Evolutionary conservation across 2,329 filamentous ascomycete genomes (phyloP), one percentile per base, ranked within the genome.

Genomic region (Pyricularia sp.): DNA sequence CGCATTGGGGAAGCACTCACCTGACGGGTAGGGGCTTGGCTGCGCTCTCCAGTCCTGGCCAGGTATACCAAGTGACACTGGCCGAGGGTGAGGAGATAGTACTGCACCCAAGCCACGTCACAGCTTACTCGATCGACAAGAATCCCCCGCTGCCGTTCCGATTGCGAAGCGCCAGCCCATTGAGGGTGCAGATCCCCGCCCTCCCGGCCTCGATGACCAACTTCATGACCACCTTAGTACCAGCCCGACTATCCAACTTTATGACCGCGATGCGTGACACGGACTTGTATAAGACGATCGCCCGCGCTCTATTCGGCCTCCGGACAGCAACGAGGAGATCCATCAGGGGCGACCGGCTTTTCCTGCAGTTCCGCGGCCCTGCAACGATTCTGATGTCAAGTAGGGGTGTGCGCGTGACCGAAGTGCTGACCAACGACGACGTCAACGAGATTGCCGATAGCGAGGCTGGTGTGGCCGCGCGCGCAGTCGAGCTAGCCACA

Each of bases 301-400:
- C 87, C 57, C 81, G 82, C n/a, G 72, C 85, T 33, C 75, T 89
- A 8, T 90, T 89, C 75, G 84, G 78, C 49, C 69, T 96, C 24
- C 85, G 91, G 66, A 96, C 92, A 0, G 87, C 88, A 78, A 81
- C 88, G 57, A 84, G 93, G 66, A 84, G 90, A 71, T 90, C 90
- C 1, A 89, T 99, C 65, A 97, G 92, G 91, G 94, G 94, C 26
- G 94, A 99, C 73, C 80, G 93, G 76, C 80, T 97, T 30, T 97
- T 97, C 76, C 79, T 99, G 35, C 89, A 90, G 72, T 97, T 99
- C 73, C 84, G 88, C 65, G 94, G 94, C 0, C 94, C 94, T 1
- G 85, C 84, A 6, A 97, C 90, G 2, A 84, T 99, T 62, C 81
- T 97, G 59, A 80, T 99, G 71, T 96, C 96, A 68, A 96, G 91